Evolutionary conservation across 371 early-diverging fungal species (phyloP).

Genomic region (Mortierella sp.): DNA sequence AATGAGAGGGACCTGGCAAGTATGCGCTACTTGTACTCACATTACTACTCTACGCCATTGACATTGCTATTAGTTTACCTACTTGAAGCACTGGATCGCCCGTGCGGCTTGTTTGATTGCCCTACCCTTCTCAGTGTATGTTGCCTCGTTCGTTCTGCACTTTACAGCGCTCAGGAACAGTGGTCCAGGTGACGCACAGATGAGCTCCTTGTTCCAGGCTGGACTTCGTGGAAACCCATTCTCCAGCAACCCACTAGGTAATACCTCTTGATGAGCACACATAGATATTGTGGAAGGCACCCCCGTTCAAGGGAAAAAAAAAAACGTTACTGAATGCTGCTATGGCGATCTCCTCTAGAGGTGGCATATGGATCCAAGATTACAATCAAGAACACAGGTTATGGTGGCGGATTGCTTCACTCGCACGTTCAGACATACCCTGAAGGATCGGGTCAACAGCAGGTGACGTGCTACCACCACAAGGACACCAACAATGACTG

Average conservation of each 20-base stretch:
- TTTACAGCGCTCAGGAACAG: conserved; percentile 89
- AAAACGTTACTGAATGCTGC: too few relatives aligned
- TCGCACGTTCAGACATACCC: conserved; percentile 97
- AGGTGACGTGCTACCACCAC: conserved; percentile 98
- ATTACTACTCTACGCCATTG: too few relatives aligned
- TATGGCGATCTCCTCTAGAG: conserved; percentile 62
- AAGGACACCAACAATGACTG: conserved; percentile 98
- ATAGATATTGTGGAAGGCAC: too few relatives aligned
- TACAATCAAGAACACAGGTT: conserved; percentile 87
- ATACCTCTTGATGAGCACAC: conserved; percentile 12
- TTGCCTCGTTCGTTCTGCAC: conserved; percentile 91
- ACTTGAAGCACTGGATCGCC: conserved; percentile 82
- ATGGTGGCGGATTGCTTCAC: conserved; percentile 97
- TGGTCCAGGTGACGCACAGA: conserved; percentile 97
- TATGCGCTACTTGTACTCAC: too few relatives aligned
- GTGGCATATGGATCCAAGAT: conserved; percentile 95
- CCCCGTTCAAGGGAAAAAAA: too few relatives aligned
- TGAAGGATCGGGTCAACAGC: conserved; percentile 93
- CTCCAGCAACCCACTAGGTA: conserved; percentile 84
- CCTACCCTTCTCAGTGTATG: conserved; percentile 90
- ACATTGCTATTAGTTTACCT: conserved; percentile 58
- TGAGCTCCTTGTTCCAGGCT: conserved; percentile 99
- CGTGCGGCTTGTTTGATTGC: conserved; percentile 86
- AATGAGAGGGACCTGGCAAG: too few relatives aligned
- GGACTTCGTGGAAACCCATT: conserved; percentile 88